Evolutionary conservation across 495 filamentous ascomycete genomes (phyloP).

Genomic region (Tuber melanosporum): DNA sequence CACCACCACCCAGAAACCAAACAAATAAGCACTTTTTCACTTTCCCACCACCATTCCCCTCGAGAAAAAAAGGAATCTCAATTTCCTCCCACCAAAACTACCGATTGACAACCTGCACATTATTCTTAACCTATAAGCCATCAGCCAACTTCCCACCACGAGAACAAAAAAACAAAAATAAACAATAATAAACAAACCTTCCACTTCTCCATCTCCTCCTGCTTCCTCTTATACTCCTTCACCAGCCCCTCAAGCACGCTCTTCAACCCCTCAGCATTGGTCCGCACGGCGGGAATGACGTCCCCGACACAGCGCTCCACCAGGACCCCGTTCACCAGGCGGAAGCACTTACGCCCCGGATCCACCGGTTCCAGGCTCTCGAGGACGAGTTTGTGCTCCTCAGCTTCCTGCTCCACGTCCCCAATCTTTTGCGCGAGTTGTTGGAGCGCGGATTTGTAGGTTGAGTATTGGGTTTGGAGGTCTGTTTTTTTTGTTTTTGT

Average conservation of each 20-base stretch:
- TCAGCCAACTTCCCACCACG: constrained; percentile 13
- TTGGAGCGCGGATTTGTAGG: constrained; percentile 92
- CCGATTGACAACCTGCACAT: constrained; percentile 75
- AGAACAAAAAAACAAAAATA: constrained; percentile 7
- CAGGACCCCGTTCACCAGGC: constrained; percentile 94
- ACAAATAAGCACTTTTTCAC: neutral
- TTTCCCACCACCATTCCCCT: neutral
- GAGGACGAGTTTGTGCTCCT: constrained; percentile 96
- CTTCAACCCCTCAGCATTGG: constrained; percentile 90
- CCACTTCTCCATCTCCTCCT: constrained; percentile 94
- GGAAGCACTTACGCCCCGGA: constrained; percentile 89
- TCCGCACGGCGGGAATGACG: constrained; percentile 80
- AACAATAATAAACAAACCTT: constrained; percentile 59
- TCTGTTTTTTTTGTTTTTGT: constrained; percentile 50
- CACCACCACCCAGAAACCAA: neutral
- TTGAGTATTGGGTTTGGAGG: constrained; percentile 85
- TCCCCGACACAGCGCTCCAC: constrained; percentile 90
- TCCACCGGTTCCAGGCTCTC: constrained; percentile 83
- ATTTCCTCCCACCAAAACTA: constrained; percentile 6
- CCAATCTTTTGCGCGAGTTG: constrained; percentile 92
- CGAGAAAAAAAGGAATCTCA: neutral
- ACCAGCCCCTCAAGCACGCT: constrained; percentile 93
- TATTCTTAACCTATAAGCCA: constrained; percentile 83
- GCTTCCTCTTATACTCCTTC: constrained; percentile 93
- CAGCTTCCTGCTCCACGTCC: constrained; percentile 90